A percentile compares a stretch with the other conserved stretches of the same genome.
These are phyloP conservation scores for Hevea brasiliensis DNA, from an alignment of 345 rosid species.

Conservation along the genomic window DNA sequence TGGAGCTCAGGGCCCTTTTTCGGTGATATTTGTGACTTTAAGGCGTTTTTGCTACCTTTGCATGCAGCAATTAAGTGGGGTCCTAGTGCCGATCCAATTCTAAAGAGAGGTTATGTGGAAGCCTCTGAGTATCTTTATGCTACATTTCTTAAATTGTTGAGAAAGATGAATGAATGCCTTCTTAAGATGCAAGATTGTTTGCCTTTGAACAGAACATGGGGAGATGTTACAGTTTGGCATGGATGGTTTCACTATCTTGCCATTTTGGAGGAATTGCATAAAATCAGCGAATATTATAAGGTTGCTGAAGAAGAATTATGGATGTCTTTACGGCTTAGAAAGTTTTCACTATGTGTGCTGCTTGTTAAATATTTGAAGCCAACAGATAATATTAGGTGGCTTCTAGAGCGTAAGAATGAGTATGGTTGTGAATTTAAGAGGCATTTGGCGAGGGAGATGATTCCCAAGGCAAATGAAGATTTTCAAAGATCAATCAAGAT, in stretches of 20 bases:
- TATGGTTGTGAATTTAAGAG: constrained; percentile 80
- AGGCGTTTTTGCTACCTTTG: constrained; percentile 55
- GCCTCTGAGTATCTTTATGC: constrained; percentile 48
- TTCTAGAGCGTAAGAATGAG: constrained; percentile 67
- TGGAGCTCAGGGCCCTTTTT: constrained; percentile 52
- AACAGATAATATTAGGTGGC: constrained; percentile 71
- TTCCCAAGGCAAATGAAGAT: constrained; percentile 81
- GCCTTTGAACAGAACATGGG: constrained; percentile 33
- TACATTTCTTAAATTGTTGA: constrained; percentile 43
- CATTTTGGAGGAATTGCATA: constrained; percentile 62
- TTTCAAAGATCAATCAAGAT: constrained; percentile 77
- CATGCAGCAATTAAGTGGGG: constrained; percentile 29
- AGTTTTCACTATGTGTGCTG: constrained; percentile 47
- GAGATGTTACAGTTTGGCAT: constrained; percentile 29
- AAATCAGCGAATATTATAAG: constrained; percentile 51
- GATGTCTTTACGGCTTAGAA: constrained; percentile 42
- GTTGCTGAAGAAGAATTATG: constrained; percentile 54
- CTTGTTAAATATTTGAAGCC: constrained; percentile 57
- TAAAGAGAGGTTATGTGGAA: constrained; percentile 27
- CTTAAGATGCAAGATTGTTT: constrained; percentile 35
- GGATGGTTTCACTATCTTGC: constrained; percentile 64
- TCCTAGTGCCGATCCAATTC: constrained; percentile 46
- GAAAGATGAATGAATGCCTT: constrained; percentile 56
- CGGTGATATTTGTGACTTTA: no score
- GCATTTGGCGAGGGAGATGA: constrained; percentile 75